Evolutionary conservation across 164 flowering plant genomes (phyloP), one percentile per base, ranked within the genome.

Genomic region (Piper betle): DNA sequence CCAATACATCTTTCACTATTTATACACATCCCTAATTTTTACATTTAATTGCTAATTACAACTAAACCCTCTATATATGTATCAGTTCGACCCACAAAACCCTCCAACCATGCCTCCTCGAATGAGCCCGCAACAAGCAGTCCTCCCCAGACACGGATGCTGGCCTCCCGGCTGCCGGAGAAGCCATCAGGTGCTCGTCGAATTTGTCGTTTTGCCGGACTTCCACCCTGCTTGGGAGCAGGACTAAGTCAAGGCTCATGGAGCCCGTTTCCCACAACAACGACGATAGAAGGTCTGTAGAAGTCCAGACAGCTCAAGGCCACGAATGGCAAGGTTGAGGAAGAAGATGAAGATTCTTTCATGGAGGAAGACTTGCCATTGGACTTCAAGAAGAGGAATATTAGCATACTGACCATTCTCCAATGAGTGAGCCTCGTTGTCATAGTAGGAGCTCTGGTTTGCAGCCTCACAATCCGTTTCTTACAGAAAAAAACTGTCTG

Each of bases 401-500:
- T 78, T 18, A 69, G 71, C 41, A 2, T 58, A 2, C 15, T 71
- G 40, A 69, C 78, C 4, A 7, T 83, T 5, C 50, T 82, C 41
- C 78, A 88, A 60, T 76, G 80, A 82, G 58, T 77, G 57, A 77
- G 80, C 59, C 69, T 85, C n/a, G n/a, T 81, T 52, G 19, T 78
- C 33, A 78, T 85, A 37, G 0, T 78, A 12, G 78, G 69, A 12
- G 78, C 75, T 2, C 63, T 84, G 1, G 58, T 70, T 55, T 78
- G 79, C 42, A 80, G 67, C 16, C 66, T 85, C 8, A 38, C 62
- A 0, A 68, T 85, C 55, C 76, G 73, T 11, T 7, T 7, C 0
- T 16, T 83, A 7, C 69, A 20, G 59, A 61, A 55, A 41, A 65
- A 52, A 15, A 64, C 40, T 3, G 52, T 81, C 7, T 84, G 84